Conservation (phyloP, 306 rosid genomes). For the Gastrolobium villosum region DNA sequence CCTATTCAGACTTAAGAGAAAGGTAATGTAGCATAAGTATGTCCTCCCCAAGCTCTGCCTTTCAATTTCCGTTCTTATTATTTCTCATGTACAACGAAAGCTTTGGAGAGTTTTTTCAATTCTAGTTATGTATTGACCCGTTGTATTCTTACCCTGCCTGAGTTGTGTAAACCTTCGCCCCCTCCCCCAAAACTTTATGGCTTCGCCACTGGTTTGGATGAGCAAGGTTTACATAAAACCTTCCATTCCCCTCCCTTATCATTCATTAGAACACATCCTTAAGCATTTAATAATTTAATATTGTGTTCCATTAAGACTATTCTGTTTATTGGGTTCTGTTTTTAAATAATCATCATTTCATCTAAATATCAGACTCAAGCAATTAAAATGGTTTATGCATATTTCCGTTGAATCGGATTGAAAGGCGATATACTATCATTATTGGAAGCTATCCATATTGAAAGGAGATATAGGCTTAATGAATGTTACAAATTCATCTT, state of each 20-base stretch:
- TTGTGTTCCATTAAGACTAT: not conserved
- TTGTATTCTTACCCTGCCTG: too few species aligned
- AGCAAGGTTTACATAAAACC: too few species aligned
- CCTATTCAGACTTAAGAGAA: too few species aligned
- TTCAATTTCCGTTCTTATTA: too few species aligned
- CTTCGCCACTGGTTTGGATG: not conserved
- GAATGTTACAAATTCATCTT: slow-evolving; percentile 18
- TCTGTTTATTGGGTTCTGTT: not conserved
- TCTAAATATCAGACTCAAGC: slow-evolving; percentile 26
- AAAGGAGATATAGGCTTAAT: slow-evolving; percentile 19
- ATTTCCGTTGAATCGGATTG: not conserved
- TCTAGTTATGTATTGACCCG: too few species aligned
- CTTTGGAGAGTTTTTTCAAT: too few species aligned
- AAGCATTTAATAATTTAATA: slow-evolving; percentile 1
- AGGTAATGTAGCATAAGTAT: too few species aligned
- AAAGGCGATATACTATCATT: slow-evolving; percentile 7
- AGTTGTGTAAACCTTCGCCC: too few species aligned
- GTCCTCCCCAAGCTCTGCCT: too few species aligned
- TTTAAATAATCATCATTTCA: slow-evolving; percentile 9
- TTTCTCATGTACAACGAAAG: too few species aligned
- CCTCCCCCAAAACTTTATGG: too few species aligned
- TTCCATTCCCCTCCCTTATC: not conserved
- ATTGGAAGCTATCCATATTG: slow-evolving; percentile 10
- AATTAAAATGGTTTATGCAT: not conserved
- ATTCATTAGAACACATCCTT: not conserved